Conservation (phyloP, 192 early-diverging fungal genomes). For the Rhizoclosmatium globosum region DNA sequence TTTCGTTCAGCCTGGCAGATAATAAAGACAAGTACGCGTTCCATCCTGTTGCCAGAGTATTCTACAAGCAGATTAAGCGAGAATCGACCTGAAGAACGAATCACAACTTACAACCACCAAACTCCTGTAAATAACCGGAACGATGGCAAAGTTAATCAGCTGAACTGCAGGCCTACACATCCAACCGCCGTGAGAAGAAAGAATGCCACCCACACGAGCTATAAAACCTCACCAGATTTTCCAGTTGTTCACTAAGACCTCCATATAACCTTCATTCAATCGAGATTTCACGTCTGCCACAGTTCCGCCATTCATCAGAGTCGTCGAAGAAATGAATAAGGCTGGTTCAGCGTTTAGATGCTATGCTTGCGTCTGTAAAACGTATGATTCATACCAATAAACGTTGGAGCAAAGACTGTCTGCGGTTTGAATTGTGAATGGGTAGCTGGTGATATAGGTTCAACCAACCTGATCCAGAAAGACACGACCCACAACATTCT, state of each 20-base stretch:
- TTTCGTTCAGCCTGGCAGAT: conserved; percentile 4
- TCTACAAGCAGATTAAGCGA: conserved; percentile 33
- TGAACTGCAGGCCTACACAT: conserved; percentile 72
- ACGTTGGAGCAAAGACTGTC: conserved; percentile 73
- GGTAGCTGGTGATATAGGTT: not conserved
- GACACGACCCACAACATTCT: conserved; percentile 33
- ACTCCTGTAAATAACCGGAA: conserved; percentile 76
- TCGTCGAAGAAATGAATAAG: conserved; percentile 17
- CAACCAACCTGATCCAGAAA: conserved; percentile 24
- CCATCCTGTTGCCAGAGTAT: conserved; percentile 77
- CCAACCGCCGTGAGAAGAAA: not conserved
- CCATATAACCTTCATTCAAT: conserved; percentile 40
- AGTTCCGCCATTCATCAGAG: conserved; percentile 2
- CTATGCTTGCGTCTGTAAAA: conserved; percentile 64
- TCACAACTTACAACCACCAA: conserved; percentile 59
- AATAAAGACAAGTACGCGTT: conserved; percentile 59
- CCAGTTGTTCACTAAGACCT: conserved; percentile 74
- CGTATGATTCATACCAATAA: conserved; percentile 61
- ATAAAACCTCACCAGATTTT: conserved; percentile 62
- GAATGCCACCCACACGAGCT: not conserved
- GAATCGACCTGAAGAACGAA: conserved; percentile 14
- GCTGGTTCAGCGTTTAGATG: not conserved
- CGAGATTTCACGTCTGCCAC: conserved; percentile 7
- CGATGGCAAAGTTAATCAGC: conserved; percentile 76
- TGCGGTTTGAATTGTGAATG: conserved; percentile 56